Base-by-base conservation (phyloP, 345 rosid genomes). In the Pugionium cornutum region DNA sequence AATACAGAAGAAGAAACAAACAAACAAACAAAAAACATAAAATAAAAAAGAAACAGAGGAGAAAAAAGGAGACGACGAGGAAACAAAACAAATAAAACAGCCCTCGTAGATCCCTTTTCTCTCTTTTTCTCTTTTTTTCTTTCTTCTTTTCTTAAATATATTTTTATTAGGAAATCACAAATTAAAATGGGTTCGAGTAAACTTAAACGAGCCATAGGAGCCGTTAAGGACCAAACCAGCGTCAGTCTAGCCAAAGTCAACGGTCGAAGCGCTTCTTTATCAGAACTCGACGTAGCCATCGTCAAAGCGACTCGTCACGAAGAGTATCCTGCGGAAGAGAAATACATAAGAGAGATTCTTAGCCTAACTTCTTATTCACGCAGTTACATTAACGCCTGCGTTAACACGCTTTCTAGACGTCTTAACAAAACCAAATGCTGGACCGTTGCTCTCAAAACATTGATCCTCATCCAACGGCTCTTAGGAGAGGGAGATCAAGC, bases 301-400 rank as follows among this genome's bases (percentile, higher is more conserved):
- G 87, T 92, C 4, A 92, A 89, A 75, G 96, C 96, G 26, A 92
- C 97, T 4, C 74, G 96, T 44, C 98, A 92, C 45, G 95, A 88
- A 62, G 96, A 86, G 58, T 70, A 74, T 64, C 98, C 98, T 0
- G 96, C 98, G 0, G 97, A 89, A 27, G 98, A 92, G 67, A 71
- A 78, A 42, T 75, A 88, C 70, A 65, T 87, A 9, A 78, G 91
- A 53, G 98, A 92, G 77, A 86, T 92, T 5, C 67, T 89, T 3
- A 80, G 89, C 76, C 70, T 89, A 48, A 88, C 98, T 2, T 79
- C 85, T 32, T 87, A 86, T 45, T 86, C 94, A 2, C 84, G 87
- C 4, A 68, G 74, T 26, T 82, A 81, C 74, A 77, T 85, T 5
- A 75, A 79, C 32, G 84, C 85, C 0, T 83, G 90, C 11, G 84